Conservation (phyloP, 805 yeast genomes). For the Suhomyces canberraensis region DNA sequence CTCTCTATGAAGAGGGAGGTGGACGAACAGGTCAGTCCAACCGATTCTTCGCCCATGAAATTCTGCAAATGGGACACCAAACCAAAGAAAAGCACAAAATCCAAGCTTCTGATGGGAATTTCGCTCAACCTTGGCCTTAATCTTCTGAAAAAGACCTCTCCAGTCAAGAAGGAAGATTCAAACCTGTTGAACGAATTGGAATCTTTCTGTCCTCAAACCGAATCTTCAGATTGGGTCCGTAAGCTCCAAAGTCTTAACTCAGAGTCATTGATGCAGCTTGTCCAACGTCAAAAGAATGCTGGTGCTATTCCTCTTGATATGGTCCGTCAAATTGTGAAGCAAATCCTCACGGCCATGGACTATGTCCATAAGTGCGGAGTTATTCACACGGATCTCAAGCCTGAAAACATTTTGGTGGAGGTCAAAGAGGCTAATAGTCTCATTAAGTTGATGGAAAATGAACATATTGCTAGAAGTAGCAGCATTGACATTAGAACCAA, state of each 20-base stretch:
- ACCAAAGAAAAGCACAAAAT: slow-evolving; percentile 14
- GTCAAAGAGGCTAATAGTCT: slow-evolving; percentile 53
- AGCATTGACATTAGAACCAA: slow-evolving; percentile 6
- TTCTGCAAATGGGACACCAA: slow-evolving; percentile 19
- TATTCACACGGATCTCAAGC: slow-evolving; percentile 48
- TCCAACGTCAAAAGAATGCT: slow-evolving; percentile 35
- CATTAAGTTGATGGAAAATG: slow-evolving; percentile 40
- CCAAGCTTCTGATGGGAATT: slow-evolving; percentile 20
- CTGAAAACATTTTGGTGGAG: slow-evolving; percentile 45
- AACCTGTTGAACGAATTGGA: slow-evolving; percentile 1
- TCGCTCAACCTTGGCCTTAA: slow-evolving; percentile 4
- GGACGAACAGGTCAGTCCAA: slow-evolving; percentile 1
- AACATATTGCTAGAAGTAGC: slow-evolving; percentile 8
- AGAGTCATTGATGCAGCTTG: slow-evolving; percentile 27
- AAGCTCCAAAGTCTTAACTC: slow-evolving; percentile 14
- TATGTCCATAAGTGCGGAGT: slow-evolving; percentile 63
- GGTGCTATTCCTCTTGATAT: slow-evolving; percentile 55
- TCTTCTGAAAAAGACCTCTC: not conserved
- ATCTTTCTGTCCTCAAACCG: slow-evolving; percentile 1
- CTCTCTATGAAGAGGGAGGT: slow-evolving; percentile 1
- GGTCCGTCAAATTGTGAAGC: slow-evolving; percentile 56
- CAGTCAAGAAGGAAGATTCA: not conserved
- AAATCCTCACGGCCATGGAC: slow-evolving; percentile 53
- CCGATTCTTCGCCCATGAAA: slow-evolving; percentile 6
- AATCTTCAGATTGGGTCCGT: slow-evolving; percentile 5